Base-by-base conservation (phyloP, 2,329 filamentous ascomycete genomes). In the Albifimbria verrucaria region DNA sequence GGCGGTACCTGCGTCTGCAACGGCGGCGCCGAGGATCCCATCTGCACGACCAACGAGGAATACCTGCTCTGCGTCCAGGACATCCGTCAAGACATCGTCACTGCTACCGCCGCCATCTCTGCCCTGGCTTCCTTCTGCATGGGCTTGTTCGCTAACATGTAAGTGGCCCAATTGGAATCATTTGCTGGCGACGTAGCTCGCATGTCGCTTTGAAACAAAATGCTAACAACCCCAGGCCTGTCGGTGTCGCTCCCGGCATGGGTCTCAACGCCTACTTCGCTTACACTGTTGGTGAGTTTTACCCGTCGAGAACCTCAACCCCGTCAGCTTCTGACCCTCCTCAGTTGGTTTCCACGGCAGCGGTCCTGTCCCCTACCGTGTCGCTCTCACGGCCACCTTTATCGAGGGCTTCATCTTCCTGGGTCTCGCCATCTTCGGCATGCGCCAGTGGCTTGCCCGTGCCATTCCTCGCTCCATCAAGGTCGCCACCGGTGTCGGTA, bases 371-470 rank as follows among this genome's bases (percentile, higher is more conserved):
- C 82, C 88, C 0, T 93, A 90, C 64, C 69, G 80, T 24, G 77
- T 90, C 39, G 89, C 89, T 25, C 71, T 93, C 26, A 92, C 89
- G 1, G 89, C 89, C 21, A 89, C 92, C 52, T 93, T 93, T 65
- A 83, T 90, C 7, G 89, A 93, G 70, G 89, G 89, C 20, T 86
- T 88, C 64, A 83, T 93, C 52, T 93, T 93, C 69, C 80, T 92
- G 45, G 86, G 75, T 2, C 77, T 93, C 25, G 89, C 89, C 1
- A 65, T 92, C 22, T 77, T 90, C 25, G 89, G 89, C n/a, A 80
- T 93, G 73, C 85, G 89, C 17, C 89, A 93, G 68, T 93, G 89
- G 89, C 79, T 93, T 20, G 89, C 90, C 12, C 83, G 89, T 57
- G 82, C 87, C 22, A 89, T 93, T 54, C 89, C 89, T 0, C 80